Evolutionary conservation across 2,329 filamentous ascomycete genomes (phyloP).

Genomic region (Penicillium frequentans): DNA sequence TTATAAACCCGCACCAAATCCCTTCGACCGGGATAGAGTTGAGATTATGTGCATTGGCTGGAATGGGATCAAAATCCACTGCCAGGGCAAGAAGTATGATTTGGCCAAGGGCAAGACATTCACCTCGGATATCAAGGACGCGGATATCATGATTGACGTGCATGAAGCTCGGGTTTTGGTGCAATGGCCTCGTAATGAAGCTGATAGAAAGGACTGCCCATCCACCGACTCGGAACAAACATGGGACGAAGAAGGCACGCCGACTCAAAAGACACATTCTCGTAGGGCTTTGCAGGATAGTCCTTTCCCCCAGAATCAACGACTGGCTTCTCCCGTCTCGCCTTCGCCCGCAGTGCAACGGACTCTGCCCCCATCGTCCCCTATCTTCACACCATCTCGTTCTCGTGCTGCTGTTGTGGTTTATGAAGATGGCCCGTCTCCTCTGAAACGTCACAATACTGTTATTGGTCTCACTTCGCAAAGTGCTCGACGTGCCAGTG

Average conservation of each 20-base stretch:
- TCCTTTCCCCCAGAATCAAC: slow-evolving; percentile 58
- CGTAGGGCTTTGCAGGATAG: slow-evolving; percentile 36
- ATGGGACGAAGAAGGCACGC: slow-evolving; percentile 60
- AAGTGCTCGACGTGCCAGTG: slow-evolving; percentile 35
- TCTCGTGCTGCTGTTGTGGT: slow-evolving; percentile 55
- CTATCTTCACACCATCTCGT: slow-evolving; percentile 45
- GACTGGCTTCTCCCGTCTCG: slow-evolving; percentile 76
- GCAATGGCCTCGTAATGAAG: slow-evolving; percentile 71
- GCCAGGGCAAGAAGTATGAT: slow-evolving; percentile 82
- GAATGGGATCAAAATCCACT: slow-evolving; percentile 94
- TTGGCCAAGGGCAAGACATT: slow-evolving; percentile 86
- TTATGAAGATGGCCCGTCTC: slow-evolving; percentile 69
- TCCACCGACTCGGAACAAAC: slow-evolving; percentile 64
- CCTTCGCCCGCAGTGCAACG: slow-evolving; percentile 59
- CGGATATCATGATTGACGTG: slow-evolving; percentile 92
- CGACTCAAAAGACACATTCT: slow-evolving; percentile 33
- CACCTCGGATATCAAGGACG: slow-evolving; percentile 80
- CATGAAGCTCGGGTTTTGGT: slow-evolving; percentile 88
- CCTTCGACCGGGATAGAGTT: slow-evolving; percentile 72
- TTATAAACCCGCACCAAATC: slow-evolving; percentile 69
- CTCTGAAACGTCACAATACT: slow-evolving; percentile 47
- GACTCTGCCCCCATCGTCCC: slow-evolving; percentile 43
- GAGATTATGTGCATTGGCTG: slow-evolving; percentile 91
- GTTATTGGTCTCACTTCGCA: slow-evolving; percentile 29
- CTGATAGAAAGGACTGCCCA: slow-evolving; percentile 50